Evolutionary conservation across 257 asterid species (phyloP).

Genomic region (Solanum ossicruentum): DNA sequence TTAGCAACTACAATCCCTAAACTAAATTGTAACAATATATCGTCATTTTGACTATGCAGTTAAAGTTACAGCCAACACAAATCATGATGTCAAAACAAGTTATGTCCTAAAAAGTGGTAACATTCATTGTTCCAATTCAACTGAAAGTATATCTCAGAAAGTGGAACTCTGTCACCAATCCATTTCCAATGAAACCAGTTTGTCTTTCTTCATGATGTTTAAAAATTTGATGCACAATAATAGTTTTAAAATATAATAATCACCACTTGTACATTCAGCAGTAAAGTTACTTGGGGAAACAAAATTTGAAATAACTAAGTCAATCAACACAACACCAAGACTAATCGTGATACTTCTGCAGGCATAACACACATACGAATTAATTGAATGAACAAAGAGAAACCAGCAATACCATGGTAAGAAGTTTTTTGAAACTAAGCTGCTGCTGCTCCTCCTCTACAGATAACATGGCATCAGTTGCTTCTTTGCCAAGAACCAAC

Average conservation of each 20-base stretch:
- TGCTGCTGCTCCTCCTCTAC: conserved; percentile 88
- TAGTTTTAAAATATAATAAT: neutral
- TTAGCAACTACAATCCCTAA: neutral
- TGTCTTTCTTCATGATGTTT: neutral
- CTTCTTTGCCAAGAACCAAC: conserved; percentile 82
- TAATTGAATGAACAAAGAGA: neutral
- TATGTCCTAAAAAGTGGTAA: neutral
- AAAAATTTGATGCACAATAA: neutral
- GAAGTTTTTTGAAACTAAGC: conserved; percentile 65
- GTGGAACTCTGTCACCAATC: neutral
- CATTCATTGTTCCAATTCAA: neutral
- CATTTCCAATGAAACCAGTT: neutral
- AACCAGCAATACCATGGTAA: conserved; percentile 42
- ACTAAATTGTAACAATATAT: neutral
- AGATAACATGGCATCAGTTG: conserved; percentile 75
- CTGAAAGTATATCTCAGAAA: neutral
- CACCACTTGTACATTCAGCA: neutral
- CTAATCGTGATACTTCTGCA: neutral
- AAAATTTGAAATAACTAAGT: neutral
- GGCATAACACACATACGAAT: neutral
- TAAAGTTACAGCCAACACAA: neutral
- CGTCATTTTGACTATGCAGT: neutral
- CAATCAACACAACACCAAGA: neutral
- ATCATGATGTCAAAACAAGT: neutral
- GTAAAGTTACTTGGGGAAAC: neutral